Conservation (phyloP, 257 asterid species). For the Solanum piurae region DNA sequence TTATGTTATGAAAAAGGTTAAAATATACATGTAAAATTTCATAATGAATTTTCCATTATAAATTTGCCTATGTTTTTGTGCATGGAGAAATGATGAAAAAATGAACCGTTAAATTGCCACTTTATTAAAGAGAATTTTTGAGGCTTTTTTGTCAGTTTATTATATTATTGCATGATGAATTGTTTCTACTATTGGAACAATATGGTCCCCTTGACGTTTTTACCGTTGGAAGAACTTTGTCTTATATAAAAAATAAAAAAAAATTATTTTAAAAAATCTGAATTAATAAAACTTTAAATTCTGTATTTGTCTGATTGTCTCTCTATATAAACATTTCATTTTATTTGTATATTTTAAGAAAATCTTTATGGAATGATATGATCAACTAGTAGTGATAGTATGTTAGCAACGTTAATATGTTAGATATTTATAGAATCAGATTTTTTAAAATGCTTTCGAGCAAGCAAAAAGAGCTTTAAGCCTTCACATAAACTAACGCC, state of each 20-base stretch:
- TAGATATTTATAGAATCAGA: too few species aligned
- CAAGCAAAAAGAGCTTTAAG: too few species aligned
- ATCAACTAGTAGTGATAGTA: neutral
- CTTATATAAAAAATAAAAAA: neutral
- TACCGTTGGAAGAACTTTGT: neutral
- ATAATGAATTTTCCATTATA: neutral
- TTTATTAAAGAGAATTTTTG: neutral
- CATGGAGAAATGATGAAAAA: neutral
- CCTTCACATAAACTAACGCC: neutral
- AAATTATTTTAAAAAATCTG: neutral
- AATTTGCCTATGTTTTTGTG: neutral
- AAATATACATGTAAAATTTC: neutral
- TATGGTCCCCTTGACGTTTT: neutral
- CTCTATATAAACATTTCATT: neutral
- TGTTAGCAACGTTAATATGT: too few species aligned
- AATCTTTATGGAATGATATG: neutral
- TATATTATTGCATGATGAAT: neutral
- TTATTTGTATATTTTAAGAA: neutral
- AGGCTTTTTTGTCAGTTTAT: neutral
- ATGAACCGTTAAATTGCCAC: neutral
- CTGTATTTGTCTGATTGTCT: neutral
- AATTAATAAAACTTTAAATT: neutral
- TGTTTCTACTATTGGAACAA: neutral
- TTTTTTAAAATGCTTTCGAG: fast-evolving
- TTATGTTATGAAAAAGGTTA: neutral